Percentiles rank a stretch among this genome's conserved stretches.
phyloP scores from a whole-genome alignment of 163 green algal genomes.

The Chloromonas sp. region DNA sequence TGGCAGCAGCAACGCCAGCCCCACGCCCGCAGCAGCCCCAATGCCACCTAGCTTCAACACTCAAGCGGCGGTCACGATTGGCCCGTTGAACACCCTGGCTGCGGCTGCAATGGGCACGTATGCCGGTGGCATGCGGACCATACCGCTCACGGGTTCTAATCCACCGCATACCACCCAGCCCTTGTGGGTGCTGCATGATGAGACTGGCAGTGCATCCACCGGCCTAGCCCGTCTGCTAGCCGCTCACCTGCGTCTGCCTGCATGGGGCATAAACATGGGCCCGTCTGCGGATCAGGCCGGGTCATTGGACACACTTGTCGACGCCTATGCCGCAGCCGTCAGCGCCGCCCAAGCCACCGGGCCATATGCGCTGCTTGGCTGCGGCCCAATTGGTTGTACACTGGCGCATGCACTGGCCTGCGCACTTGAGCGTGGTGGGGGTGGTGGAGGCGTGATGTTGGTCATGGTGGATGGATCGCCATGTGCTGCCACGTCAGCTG shows the following conservation, averaged over 20 bases:
- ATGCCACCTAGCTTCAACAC: too few species aligned
- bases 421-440: not conserved
- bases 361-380: not conserved
- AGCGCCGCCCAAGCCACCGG: not conserved
- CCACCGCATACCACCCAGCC: not conserved
- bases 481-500: not conserved
- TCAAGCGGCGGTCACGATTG: too few species aligned
- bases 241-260: not conserved
- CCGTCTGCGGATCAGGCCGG: not conserved
- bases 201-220: not conserved
- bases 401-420: not conserved
- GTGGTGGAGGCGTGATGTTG: not conserved
- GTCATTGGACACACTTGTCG: not conserved
- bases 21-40: too few species aligned
- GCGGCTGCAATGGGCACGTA: too few species aligned
- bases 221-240: not conserved
- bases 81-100: too few species aligned
- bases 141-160: too few species aligned
- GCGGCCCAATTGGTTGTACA: not conserved
- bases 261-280: not conserved
- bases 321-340: not conserved
- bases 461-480: not conserved
- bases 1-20: too few species aligned
- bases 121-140: too few species aligned
- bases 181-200: slow-evolving; percentile 1